Evolutionary conservation across 805 yeast genomes (phyloP), one percentile per base, ranked within the genome.

Genomic region (Pichia eremophila): DNA sequence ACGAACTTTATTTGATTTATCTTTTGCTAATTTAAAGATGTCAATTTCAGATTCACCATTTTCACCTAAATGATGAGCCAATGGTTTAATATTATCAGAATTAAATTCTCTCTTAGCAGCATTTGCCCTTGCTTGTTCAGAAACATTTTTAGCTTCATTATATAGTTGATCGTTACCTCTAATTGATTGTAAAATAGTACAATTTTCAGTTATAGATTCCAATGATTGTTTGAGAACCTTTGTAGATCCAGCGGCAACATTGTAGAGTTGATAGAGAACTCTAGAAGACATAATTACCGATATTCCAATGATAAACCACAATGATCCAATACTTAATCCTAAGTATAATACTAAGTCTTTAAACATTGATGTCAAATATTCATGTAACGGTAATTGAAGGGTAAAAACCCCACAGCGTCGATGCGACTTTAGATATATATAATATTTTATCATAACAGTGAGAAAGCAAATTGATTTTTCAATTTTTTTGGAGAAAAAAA

Each of bases 21-120:
- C 54, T 36, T 57, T 57, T 2, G 71, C 70, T n/a, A 60, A 46
- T 45, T 56, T 59, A 40, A 57, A 67, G 39, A 67, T 60, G 44
- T 67, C 70, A 19, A 52, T 46, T 2, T 57, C 59, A 14, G 42
- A 11, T 19, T 50, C 48, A 5, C 44, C 50, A 32, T 5, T 4
- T 14, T 44, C 39, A 38, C 32, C 46, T 12, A 22, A 7, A 22
- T 41, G 48, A 14, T 41, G 43, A 17, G 46, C 49, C 8, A 14
- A 27, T 35, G 45, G 35, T 17, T 14, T 36, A 7, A 56, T 43
- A 28, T 51, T 55, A 11, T 22, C 35, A 14, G 45, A 36, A 40
- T 52, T 42, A 15, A 54, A 54, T 3, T 48, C 49, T 46, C 62
- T 49, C 7, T 50, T 45, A 2, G 40, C 44, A 9, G 49, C 46